Evolutionary conservation across 2,329 filamentous ascomycete genomes (phyloP).

Genomic region (Botrytis squamosa): DNA sequence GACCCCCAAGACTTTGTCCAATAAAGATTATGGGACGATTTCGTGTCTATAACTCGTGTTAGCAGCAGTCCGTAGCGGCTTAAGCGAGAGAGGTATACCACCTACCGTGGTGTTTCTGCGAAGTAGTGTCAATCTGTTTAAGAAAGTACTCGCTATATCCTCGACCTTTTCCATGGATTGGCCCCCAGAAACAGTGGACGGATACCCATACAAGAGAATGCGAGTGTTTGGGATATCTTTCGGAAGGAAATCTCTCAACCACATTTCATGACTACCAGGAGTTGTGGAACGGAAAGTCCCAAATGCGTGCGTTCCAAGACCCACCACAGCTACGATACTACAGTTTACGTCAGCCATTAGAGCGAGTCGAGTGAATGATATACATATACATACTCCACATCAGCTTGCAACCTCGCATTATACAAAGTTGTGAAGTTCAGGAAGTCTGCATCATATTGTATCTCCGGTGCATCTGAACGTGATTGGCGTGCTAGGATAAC

Average conservation of each 20-base stretch:
- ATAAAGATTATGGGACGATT: conserved; percentile 20
- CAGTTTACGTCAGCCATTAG: not conserved
- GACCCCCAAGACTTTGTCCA: conserved; percentile 18
- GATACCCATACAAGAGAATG: conserved; percentile 16
- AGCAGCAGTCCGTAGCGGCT: not conserved
- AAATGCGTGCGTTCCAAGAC: conserved; percentile 21
- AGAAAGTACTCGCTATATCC: conserved; percentile 10
- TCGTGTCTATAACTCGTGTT: not conserved
- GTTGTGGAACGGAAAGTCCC: conserved; percentile 14
- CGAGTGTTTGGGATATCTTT: conserved; percentile 11
- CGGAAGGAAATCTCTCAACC: conserved; percentile 20
- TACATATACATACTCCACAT: conserved; percentile 9
- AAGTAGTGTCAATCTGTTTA: conserved; percentile 1
- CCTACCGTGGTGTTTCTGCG: conserved; percentile 3
- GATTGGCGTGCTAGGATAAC: not conserved
- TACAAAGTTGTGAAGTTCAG: conserved; percentile 13
- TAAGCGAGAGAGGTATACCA: not conserved
- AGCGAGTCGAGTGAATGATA: not conserved
- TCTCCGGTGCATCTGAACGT: not conserved
- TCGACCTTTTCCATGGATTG: conserved; percentile 9
- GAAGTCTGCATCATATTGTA: conserved; percentile 18
- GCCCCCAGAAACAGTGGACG: not conserved
- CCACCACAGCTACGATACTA: conserved; percentile 19
- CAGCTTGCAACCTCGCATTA: not conserved
- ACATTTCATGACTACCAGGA: conserved; percentile 17